Evolutionary conservation across 768 basidiomycete species (phyloP), one percentile per base, ranked within the genome.

Genomic region (Russula abietina): DNA sequence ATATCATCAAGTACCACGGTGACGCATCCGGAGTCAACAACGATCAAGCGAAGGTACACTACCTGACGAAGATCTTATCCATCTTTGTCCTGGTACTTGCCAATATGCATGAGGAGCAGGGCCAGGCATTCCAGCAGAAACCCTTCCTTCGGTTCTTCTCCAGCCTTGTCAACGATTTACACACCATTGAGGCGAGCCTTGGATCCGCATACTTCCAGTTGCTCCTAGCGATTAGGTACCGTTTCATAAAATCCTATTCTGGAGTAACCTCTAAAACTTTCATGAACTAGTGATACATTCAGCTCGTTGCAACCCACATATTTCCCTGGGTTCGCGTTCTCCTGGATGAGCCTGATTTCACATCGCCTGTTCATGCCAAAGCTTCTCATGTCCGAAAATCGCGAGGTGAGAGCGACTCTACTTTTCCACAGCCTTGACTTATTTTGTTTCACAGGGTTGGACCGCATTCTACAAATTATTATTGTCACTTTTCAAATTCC

Each of bases 121-220:
- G 93, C 3, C 78, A 84, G 0, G 80, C 84, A 59, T 99, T 99
- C 81, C 89, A 95, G 70, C 93, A 96, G 74, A 93, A 98, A 73
- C 96, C 97, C 0, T 98, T 98, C 80, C 96, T 95, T 78, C 85
- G 97, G 57, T 96, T 99, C 78, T 98, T 98, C 79, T 98, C 95
- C 16, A 95, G 91, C 71, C 82, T 99, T 60, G 79, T 99, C 72
- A 93, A 91, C 67, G 97, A 99, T 72, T 75, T 99, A 39, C 88
- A 93, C 67, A 75, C 86, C 32, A 87, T 98, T 69, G 94, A 97
- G 75, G 78, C 81, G 28, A 86, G 86, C 70, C 81, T 98, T 10
- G 93, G 93, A 3, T 79, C 88, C 2, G 93, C 92, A 0, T 98
- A 98, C 74, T 91, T 93, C 80, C 89, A 89, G 68, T 71, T 95